Evolutionary conservation across 2,329 filamentous ascomycete species (phyloP).

Genomic region (Ciborinia camelliae): DNA sequence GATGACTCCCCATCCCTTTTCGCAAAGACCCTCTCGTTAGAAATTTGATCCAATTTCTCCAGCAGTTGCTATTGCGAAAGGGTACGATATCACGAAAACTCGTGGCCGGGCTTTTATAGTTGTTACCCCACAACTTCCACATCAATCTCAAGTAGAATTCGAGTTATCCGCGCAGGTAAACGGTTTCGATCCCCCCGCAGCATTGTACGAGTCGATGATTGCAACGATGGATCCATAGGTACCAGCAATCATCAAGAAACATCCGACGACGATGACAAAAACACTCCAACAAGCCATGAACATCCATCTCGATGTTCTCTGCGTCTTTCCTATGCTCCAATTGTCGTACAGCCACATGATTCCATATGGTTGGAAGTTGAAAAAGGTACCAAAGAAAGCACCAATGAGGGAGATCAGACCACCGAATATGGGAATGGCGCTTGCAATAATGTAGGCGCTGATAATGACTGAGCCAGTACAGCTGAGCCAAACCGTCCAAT

Average conservation of each 20-base stretch:
- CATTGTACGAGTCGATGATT: slow-evolving; percentile 2
- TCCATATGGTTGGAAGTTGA: slow-evolving; percentile 11
- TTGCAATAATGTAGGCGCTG: slow-evolving; percentile 49
- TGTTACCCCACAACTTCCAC: not conserved
- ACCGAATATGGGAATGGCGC: slow-evolving; percentile 54
- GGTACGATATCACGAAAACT: not conserved
- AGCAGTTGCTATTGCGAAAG: not conserved
- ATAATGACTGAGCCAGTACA: slow-evolving; percentile 44
- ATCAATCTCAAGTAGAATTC: not conserved
- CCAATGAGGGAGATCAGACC: slow-evolving; percentile 28
- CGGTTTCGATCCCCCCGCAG: not conserved
- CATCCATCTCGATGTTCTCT: not conserved
- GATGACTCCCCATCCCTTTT: no score
- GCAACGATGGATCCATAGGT: slow-evolving; percentile 12
- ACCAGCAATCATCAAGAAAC: slow-evolving; percentile 13
- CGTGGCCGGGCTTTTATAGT: not conserved
- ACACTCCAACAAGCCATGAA: slow-evolving; percentile 15
- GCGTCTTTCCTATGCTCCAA: not conserved
- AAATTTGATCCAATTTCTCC: not conserved
- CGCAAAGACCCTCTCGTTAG: no score
- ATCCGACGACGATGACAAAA: not conserved
- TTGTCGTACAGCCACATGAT: slow-evolving; percentile 17
- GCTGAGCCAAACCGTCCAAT: slow-evolving; percentile 51
- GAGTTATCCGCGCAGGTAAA: slow-evolving; percentile 9
- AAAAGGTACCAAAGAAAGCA: slow-evolving; percentile 12